These are phyloP conservation scores for Neonectria punicea DNA, from an alignment of 2,329 filamentous ascomycete genomes.

Conservation along the genomic window DNA sequence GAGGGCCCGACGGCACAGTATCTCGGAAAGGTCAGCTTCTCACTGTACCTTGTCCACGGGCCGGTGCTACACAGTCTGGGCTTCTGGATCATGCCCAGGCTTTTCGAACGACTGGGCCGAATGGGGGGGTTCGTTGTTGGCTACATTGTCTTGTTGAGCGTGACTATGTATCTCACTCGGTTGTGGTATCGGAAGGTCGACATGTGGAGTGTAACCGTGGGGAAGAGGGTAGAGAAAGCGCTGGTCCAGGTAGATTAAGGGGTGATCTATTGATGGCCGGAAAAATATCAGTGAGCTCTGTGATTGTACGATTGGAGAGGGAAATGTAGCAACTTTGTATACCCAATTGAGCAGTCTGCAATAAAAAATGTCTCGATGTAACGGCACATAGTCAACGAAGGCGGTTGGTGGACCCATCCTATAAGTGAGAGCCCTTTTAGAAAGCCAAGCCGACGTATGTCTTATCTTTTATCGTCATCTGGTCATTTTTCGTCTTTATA, in stretches of 20 bases:
- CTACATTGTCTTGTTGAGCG: slow-evolving; percentile 44
- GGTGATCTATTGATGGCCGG: neutral
- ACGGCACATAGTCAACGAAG: neutral
- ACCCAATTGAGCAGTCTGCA: neutral
- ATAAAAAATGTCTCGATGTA: neutral
- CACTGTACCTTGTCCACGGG: slow-evolving; percentile 59
- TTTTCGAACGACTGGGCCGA: slow-evolving; percentile 51
- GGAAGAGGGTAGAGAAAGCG: slow-evolving; percentile 48
- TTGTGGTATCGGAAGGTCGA: slow-evolving; percentile 51
- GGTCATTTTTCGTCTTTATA: too few species aligned
- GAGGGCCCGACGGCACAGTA: slow-evolving; percentile 50
- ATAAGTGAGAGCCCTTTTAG: neutral
- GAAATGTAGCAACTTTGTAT: neutral
- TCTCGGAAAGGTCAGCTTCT: slow-evolving; percentile 53
- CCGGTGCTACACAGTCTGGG: slow-evolving; percentile 69
- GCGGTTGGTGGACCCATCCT: neutral
- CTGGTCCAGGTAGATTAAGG: slow-evolving; percentile 28
- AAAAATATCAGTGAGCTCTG: neutral
- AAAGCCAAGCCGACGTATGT: neutral
- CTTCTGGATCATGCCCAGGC: slow-evolving; percentile 63
- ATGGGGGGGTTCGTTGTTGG: slow-evolving; percentile 46
- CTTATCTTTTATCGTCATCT: neutral
- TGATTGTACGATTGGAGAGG: neutral
- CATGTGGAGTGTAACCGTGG: slow-evolving; percentile 50
- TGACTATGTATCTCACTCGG: slow-evolving; percentile 50